Evolutionary conservation across 768 basidiomycete genomes (phyloP), one percentile per base, ranked within the genome.

Genomic region (Rubroboletus satanas): DNA sequence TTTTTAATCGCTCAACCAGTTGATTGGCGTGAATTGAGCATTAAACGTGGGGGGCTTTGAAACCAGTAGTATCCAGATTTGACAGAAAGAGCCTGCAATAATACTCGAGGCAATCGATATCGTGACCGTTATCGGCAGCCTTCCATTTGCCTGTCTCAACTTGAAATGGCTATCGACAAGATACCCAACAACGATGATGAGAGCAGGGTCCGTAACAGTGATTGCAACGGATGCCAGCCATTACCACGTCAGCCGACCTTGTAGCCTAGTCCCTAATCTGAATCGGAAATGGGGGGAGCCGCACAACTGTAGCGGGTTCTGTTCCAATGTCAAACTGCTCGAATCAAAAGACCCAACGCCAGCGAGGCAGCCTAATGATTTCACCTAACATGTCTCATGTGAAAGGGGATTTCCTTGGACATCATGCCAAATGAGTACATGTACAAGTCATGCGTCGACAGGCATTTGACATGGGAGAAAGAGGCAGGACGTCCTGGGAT

Each of bases 381-480:
- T 35, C 46, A 35, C 15, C 15, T 26, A 18, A n/a, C 26, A 2
- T 38, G 15, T 8, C 15, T 36, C 46, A 17, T n/a, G 17, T 35
- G 3, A 48, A 29, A 11, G 7, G 36, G 48, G 35, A 3, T 45
- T 21, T 17, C 32, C 14, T 14, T 21, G 38, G 26, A 38, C 15
- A 23, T 17, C 15, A 23, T 17, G 47, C 35, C 23, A 38, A 42
- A n/a, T 10, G 26, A n/a, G 9, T 21, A 14, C 18, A 15, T n/a
- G 11, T 29, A 29, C 48, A n/a, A 49, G 17, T 33, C 45, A 47
- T 3, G n/a, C 12, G 21, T 21, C 35, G 14, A 33, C 32, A 23
- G 33, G 18, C 23, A 10, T 54, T 43, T 55, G 42, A 37, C 41
- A 54, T 55, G 51, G 38, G 52, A 54, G 37, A 28, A 36, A 29